Evolutionary conservation across 2,329 filamentous ascomycete genomes (phyloP), one percentile per base, ranked within the genome.

Genomic region (Penicillium vulpinum): DNA sequence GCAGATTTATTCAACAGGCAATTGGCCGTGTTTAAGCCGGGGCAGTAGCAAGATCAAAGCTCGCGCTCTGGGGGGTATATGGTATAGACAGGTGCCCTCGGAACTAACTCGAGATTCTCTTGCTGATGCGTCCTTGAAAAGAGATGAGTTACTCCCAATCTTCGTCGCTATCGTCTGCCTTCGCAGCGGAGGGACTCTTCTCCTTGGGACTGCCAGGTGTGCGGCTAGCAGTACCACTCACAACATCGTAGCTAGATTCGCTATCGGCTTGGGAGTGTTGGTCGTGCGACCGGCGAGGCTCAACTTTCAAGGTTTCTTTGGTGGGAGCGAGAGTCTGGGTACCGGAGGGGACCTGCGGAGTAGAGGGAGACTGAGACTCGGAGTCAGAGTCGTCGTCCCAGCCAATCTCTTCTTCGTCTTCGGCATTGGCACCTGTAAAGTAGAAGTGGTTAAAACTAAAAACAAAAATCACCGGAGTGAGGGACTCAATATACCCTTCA

Each of bases 241-340:
- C 91, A 33, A 99, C 83, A 73, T 99, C 94, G 73, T 99, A 99
- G 77, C 92, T 96, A 18, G 91, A 91, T 67, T 99, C 94, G 72
- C 93, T 97, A 68, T 94, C 94, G 8, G 92, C 87, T 65, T 94
- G 90, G 26, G 90, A 95, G 73, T 93, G 92, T 73, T 92, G 89
- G 69, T 96, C 92, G 68, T 95, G 89, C 26, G 92, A 95, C 38
- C 79, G 77, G 52, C 90, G 87, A 18, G 86, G 79, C 65, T 89
- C 85, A 26, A 87, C 82, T 74, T 91, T 91, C 46, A 85, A 78
- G 69, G 74, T 62, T 72, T 80, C 71, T 35, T 75, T 70, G 63
- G 46, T 70, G 64, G 63, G 41, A n/a, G 57, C 53, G 15, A 56
- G 52, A 66, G 61, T 66, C 44, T 65, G 56, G 72, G 74, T 60